Conservation (phyloP, 805 yeast genomes). For the Saccharomycopsis sp. region DNA sequence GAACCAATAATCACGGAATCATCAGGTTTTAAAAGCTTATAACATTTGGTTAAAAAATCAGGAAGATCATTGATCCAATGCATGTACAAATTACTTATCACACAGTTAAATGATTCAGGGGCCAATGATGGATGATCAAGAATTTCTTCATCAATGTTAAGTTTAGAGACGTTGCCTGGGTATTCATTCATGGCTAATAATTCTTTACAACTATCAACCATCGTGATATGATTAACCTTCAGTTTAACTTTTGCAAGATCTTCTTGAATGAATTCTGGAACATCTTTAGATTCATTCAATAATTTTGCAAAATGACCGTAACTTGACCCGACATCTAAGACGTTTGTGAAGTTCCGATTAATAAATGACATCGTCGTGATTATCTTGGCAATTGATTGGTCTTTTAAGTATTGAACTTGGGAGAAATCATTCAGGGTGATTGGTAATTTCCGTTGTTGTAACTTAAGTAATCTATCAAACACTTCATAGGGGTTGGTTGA, state of each 20-base stretch:
- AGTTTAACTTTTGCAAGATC: constrained; percentile 48
- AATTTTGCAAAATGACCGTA: constrained; percentile 53
- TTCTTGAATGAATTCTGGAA: constrained; percentile 36
- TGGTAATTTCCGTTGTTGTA: constrained; percentile 47
- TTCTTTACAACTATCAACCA: constrained; percentile 58
- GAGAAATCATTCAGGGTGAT: constrained; percentile 39
- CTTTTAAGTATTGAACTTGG: constrained; percentile 63
- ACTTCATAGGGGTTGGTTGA: constrained; percentile 32
- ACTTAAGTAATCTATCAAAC: constrained; percentile 58
- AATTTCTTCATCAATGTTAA: constrained; percentile 63
- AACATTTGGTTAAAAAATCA: constrained; percentile 46
- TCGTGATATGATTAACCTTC: constrained; percentile 47
- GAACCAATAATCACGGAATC: constrained; percentile 81
- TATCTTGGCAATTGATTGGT: constrained; percentile 66
- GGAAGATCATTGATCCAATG: constrained; percentile 92
- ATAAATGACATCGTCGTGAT: constrained; percentile 72
- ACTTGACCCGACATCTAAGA: constrained; percentile 69
- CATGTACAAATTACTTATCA: constrained; percentile 61
- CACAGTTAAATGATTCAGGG: constrained; percentile 52
- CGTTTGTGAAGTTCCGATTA: constrained; percentile 50
- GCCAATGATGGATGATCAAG: constrained; percentile 38
- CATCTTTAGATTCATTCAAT: constrained; percentile 28
- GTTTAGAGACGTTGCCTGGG: constrained; percentile 38
- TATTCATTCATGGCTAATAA: constrained; percentile 45
- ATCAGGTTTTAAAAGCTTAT: constrained; percentile 50